These are phyloP conservation scores for Apophysomyces elegans DNA, from an alignment of 371 early-diverging fungal genomes.

Conservation along the genomic window DNA sequence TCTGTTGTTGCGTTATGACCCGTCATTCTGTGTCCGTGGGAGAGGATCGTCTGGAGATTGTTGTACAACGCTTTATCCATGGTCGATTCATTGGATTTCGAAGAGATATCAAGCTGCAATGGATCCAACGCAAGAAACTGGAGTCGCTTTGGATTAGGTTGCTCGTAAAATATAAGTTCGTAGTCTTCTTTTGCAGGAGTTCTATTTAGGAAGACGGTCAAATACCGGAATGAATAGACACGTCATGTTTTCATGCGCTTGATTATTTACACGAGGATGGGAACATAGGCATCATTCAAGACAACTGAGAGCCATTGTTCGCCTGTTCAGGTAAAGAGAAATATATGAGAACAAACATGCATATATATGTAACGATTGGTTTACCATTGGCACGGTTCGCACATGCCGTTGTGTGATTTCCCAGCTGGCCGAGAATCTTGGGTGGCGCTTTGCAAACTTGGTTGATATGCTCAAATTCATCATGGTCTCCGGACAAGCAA, in stretches of 20 bases:
- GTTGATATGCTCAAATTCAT: slow-evolving; percentile 40
- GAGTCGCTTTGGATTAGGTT: slow-evolving; percentile 64
- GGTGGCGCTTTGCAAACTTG: slow-evolving; percentile 42
- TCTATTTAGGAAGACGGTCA: slow-evolving; percentile 10
- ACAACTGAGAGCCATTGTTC: slow-evolving; percentile 36
- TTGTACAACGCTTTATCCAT: slow-evolving; percentile 5
- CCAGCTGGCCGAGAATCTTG: slow-evolving; percentile 36
- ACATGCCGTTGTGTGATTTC: background rate
- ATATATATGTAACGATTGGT: background rate
- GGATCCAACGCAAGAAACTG: slow-evolving; percentile 78
- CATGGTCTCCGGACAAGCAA: slow-evolving; percentile 31
- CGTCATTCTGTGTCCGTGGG: slow-evolving; percentile 24
- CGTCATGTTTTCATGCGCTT: background rate
- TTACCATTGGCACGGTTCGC: background rate
- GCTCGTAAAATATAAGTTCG: slow-evolving; percentile 65
- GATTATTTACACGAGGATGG: slow-evolving; percentile 32
- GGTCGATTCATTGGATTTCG: slow-evolving; percentile 38
- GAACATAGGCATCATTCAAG: slow-evolving; percentile 36
- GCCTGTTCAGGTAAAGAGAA: background rate
- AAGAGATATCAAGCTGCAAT: slow-evolving; percentile 71
- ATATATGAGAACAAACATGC: background rate
- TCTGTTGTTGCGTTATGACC: slow-evolving; percentile 18
- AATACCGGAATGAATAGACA: background rate
- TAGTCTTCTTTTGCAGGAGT: slow-evolving; percentile 21
- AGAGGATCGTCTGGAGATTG: slow-evolving; percentile 29